Evolutionary conservation across 2,329 filamentous ascomycete genomes (phyloP).

Genomic region (Dactylellina haptotyla): DNA sequence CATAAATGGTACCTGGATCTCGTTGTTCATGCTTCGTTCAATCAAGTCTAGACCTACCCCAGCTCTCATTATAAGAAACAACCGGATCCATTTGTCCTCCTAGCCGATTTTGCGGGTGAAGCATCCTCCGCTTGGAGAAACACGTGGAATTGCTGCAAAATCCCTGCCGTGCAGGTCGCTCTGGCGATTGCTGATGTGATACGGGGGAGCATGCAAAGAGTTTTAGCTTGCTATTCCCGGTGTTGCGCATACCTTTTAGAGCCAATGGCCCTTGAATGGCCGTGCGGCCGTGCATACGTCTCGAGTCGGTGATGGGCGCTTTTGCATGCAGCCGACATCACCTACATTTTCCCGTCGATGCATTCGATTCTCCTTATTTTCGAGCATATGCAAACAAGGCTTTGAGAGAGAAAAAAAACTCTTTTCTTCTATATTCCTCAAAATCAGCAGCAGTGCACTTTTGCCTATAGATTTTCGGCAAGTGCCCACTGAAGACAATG

Average conservation of each 20-base stretch:
- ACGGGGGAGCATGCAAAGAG: slow-evolving; percentile 37
- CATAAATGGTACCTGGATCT: slow-evolving; percentile 52
- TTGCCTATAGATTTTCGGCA: slow-evolving; percentile 17
- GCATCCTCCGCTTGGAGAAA: slow-evolving; percentile 53
- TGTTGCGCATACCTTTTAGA: slow-evolving; percentile 28
- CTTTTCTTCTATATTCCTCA: background rate
- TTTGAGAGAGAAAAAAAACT: background rate
- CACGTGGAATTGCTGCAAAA: slow-evolving; percentile 53
- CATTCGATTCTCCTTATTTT: slow-evolving; percentile 1
- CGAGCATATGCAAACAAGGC: background rate
- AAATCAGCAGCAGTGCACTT: background rate
- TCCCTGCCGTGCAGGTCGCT: slow-evolving; percentile 45
- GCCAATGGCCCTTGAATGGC: slow-evolving; percentile 34
- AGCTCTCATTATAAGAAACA: slow-evolving; percentile 29
- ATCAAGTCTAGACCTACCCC: slow-evolving; percentile 47
- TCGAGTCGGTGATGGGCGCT: slow-evolving; percentile 37
- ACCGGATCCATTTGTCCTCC: slow-evolving; percentile 51
- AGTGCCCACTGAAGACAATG: slow-evolving; percentile 12
- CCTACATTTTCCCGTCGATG: slow-evolving; percentile 53
- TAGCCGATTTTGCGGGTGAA: slow-evolving; percentile 55
- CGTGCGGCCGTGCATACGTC: slow-evolving; percentile 49
- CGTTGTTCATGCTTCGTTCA: slow-evolving; percentile 32
- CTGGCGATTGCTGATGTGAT: slow-evolving; percentile 53
- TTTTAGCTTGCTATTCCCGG: slow-evolving; percentile 45
- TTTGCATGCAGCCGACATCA: slow-evolving; percentile 54